phyloP scores from a whole-genome alignment of 345 rosid genomes.

The Syzygium oleosum region DNA sequence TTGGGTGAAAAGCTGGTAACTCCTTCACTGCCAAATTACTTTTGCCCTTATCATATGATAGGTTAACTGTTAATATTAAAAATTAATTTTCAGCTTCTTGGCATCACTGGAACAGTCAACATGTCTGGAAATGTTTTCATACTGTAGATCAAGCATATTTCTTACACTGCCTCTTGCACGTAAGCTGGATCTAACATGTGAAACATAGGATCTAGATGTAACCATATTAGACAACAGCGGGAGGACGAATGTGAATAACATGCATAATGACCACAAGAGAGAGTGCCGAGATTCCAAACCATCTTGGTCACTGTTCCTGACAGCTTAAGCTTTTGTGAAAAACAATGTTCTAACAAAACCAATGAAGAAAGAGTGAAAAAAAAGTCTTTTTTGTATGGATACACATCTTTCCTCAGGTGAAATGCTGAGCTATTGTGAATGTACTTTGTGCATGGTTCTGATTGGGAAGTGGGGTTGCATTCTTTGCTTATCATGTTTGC shows the following conservation, averaged over 20 bases:
- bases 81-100: not conserved
- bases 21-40: not conserved
- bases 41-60: not conserved
- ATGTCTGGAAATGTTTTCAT: not conserved
- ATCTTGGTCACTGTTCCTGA: not conserved
- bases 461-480: not conserved
- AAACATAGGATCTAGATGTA: not conserved
- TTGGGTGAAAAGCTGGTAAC: conserved; percentile 92
- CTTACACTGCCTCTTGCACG: not conserved
- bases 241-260: not conserved
- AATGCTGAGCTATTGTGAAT: not conserved
- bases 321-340: not conserved
- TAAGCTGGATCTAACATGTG: not conserved
- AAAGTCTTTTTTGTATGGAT: not conserved
- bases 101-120: not conserved
- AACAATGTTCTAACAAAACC: not conserved
- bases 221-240: not conserved
- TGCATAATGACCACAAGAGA: not conserved
- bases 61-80: not conserved
- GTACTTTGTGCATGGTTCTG: not conserved
- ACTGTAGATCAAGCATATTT: not conserved
- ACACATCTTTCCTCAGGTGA: not conserved
- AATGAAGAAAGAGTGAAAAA: not conserved
- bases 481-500: not conserved
- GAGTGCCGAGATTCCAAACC: not conserved